Conservation (phyloP, 257 asterid genomes). For the Paulownia fortunei region DNA sequence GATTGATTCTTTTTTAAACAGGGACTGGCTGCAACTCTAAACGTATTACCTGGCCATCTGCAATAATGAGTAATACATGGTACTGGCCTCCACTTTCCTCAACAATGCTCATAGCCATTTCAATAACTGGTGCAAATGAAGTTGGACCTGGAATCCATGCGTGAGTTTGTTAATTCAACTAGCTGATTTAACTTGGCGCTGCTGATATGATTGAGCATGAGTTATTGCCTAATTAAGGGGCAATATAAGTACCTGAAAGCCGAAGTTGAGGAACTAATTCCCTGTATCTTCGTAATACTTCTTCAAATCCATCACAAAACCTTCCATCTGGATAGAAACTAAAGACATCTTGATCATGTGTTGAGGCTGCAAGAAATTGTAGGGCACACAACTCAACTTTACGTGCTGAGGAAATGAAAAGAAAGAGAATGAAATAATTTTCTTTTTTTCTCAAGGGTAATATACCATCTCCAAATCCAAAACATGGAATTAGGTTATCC, state of each 20-base stretch:
- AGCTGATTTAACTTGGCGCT: no score
- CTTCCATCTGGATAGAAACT: constrained; percentile 48
- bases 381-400: not conserved
- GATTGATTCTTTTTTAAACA: not conserved
- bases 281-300: constrained; percentile 45
- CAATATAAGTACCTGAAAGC: constrained; percentile 37
- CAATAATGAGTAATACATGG: constrained; percentile 63
- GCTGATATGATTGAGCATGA: not conserved
- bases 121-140: constrained; percentile 60
- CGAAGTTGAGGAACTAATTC: constrained; percentile 51
- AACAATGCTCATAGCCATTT: constrained; percentile 58
- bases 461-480: constrained; percentile 58
- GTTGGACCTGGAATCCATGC: constrained; percentile 43
- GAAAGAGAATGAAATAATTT: no score
- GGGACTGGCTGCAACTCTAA: not conserved
- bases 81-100: constrained; percentile 61
- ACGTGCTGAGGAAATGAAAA: not conserved
- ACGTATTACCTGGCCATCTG: constrained; percentile 56
- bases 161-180: not conserved
- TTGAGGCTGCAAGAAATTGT: constrained; percentile 42
- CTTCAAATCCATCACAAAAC: constrained; percentile 56
- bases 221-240: not conserved
- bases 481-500: constrained; percentile 55
- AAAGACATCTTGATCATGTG: constrained; percentile 52
- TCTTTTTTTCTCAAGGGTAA: no score